Evolutionary conservation across 495 filamentous ascomycete species (phyloP), one percentile per base, ranked within the genome.

Genomic region (Arthonia radiata): DNA sequence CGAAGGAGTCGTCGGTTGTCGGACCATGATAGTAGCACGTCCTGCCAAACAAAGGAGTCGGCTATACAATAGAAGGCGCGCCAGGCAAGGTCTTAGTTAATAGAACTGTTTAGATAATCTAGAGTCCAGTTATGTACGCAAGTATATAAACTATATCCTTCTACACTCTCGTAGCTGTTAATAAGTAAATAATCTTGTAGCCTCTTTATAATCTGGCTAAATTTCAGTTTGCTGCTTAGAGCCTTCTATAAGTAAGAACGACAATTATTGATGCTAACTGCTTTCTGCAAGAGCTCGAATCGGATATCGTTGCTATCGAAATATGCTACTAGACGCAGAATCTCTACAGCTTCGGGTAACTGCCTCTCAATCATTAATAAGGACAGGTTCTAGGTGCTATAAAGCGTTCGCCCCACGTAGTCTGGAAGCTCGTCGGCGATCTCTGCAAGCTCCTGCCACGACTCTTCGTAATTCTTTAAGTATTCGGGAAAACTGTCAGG

Each of bases 391-490:
- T 52, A 61, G 30, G 53, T 59, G 18, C 43, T 39, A 24, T 52
- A 40, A 8, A 61, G 22, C 7, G 31, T 32, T 11, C 39, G 40
- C 23, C 46, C 39, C 36, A 41, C 37, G 36, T 49, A 34, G 11
- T 41, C 35, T 18, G 23, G 26, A 15, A 59, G 1, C 55, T 58
- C 11, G 41, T 34, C 9, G 52, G 56, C 28, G 56, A 57, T 31
- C 54, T 53, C 4, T 82, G 80, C 47, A 68, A 61, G 29, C 71
- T 71, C 17, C 52, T 82, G 19, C 39, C 65, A 17, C 55, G 75
- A 15, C 75, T 74, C 1, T 54, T 26, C 24, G 13, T 26, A 26
- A 13, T 14, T 9, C 24, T 26, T 26, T 26, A 13, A 6, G 24
- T 26, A 26, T 6, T 26, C 24, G 7, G 24, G 15, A n/a, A 13